phyloP scores from a whole-genome alignment of 2,329 filamentous ascomycete species.

The Cytospora mali region DNA sequence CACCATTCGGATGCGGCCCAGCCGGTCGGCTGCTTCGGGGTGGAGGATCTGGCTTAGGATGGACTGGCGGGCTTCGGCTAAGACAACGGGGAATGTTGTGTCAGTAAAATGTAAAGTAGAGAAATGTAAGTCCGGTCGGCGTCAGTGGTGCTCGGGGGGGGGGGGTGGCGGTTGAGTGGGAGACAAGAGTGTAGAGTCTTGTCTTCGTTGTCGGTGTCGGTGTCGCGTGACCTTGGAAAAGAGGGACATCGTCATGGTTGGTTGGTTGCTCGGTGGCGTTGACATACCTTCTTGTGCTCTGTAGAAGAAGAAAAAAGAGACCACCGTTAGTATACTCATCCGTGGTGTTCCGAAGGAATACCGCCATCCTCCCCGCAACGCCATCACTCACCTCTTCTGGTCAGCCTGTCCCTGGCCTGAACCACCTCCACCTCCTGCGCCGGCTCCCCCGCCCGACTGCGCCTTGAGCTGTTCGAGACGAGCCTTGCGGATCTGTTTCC shows the following conservation, averaged over 20 bases:
- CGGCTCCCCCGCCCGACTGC: slow-evolving; percentile 56
- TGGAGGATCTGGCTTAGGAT: slow-evolving; percentile 93
- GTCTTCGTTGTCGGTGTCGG: too few species aligned
- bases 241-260: neutral
- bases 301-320: neutral
- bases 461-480: slow-evolving; percentile 92
- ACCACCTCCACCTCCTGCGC: slow-evolving; percentile 48
- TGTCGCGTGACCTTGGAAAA: slow-evolving; percentile 1
- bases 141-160: neutral
- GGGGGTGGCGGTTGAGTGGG: too few species aligned
- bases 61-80: slow-evolving; percentile 70
- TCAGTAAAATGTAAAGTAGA: neutral
- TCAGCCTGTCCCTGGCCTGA: slow-evolving; percentile 60
- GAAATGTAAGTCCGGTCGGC: neutral
- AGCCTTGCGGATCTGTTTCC: slow-evolving; percentile 90
- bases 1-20: slow-evolving; percentile 92
- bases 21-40: slow-evolving; percentile 88
- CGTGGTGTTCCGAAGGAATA: too few species aligned
- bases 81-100: neutral
- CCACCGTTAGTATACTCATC: neutral
- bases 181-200: too few species aligned
- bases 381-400: slow-evolving; percentile 61
- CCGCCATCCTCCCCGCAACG: neutral
- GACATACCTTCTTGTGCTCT: slow-evolving; percentile 51
- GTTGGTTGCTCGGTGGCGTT: neutral